Evolutionary conservation across 441 rosid species (phyloP).

Genomic region (Daphne laureola): DNA sequence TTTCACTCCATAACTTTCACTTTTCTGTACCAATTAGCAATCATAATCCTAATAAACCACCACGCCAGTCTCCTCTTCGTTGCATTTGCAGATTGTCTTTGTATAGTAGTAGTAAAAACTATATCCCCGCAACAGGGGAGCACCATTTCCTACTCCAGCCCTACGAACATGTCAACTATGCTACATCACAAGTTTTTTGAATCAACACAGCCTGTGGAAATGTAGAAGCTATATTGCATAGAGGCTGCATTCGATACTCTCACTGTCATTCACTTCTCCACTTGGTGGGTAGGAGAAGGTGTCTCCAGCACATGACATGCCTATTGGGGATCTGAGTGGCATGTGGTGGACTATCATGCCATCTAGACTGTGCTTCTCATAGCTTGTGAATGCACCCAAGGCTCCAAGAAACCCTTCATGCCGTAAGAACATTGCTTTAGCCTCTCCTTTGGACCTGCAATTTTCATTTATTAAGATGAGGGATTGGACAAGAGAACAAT

Average conservation of each 20-base stretch:
- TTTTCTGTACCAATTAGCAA: no score
- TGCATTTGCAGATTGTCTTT: no score
- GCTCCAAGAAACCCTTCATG: constrained; percentile 97
- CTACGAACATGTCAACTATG: constrained; percentile 12
- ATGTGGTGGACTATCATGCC: constrained; percentile 16
- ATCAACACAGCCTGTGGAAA: neutral
- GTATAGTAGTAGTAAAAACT: no score
- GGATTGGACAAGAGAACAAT: no score
- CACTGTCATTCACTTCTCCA: constrained; percentile 27
- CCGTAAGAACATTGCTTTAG: constrained; percentile 79
- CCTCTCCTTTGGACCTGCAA: constrained; percentile 84
- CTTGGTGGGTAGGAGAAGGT: constrained; percentile 18
- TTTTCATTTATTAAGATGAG: neutral
- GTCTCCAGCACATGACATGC: constrained; percentile 19
- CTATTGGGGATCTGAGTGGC: constrained; percentile 12
- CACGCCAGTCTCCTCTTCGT: no score
- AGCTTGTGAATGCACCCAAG: constrained; percentile 68
- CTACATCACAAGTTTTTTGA: constrained; percentile 4
- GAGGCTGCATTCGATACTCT: constrained; percentile 30
- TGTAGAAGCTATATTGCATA: constrained; percentile 12
- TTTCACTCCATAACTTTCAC: no score
- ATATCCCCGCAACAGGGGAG: no score
- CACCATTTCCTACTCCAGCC: constrained; percentile 8
- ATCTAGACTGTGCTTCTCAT: constrained; percentile 26
- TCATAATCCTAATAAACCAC: no score